phyloP scores from a whole-genome alignment of 805 yeast genomes.

The Wickerhamiella musiphila region DNA sequence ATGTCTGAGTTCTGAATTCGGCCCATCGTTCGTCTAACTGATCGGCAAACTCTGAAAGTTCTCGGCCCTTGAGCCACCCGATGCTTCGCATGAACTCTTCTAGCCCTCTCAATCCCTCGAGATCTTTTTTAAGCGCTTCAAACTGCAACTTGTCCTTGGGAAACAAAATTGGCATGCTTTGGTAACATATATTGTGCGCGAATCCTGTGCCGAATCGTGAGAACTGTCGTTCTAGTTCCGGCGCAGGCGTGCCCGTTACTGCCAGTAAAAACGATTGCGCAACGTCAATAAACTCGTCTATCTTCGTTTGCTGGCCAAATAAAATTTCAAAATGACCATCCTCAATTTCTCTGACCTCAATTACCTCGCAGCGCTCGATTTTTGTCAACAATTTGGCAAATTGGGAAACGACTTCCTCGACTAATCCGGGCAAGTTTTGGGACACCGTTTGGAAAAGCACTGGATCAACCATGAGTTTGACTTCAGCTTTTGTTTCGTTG shows the following conservation, averaged over 20 bases:
- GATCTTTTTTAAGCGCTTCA: slow-evolving; percentile 2
- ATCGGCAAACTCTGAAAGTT: slow-evolving; percentile 5
- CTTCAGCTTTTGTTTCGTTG: not conserved
- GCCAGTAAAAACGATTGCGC: slow-evolving; percentile 4
- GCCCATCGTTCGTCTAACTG: slow-evolving; percentile 8
- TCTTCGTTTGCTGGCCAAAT: not conserved
- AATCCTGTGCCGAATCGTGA: too few species aligned
- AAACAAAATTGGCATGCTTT: slow-evolving; percentile 6
- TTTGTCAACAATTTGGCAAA: not conserved
- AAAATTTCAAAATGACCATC: not conserved
- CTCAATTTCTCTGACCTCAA: not conserved
- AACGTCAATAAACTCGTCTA: slow-evolving; percentile 3
- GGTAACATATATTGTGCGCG: too few species aligned
- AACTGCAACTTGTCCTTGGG: slow-evolving; percentile 6
- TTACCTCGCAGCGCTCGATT: not conserved
- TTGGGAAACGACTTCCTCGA: not conserved
- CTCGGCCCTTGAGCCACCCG: slow-evolving; percentile 5
- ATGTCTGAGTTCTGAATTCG: slow-evolving; percentile 4
- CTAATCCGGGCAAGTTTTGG: not conserved
- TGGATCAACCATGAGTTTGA: not conserved
- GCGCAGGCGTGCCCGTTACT: too few species aligned
- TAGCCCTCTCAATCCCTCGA: slow-evolving; percentile 5
- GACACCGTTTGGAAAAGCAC: not conserved
- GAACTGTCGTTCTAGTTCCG: too few species aligned
- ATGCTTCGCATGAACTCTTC: slow-evolving; percentile 2